A percentile compares a stretch with the other conserved stretches of the same genome.
phyloP scores from a whole-genome alignment of 129 eudicot genomes.

The Arctium minus region DNA sequence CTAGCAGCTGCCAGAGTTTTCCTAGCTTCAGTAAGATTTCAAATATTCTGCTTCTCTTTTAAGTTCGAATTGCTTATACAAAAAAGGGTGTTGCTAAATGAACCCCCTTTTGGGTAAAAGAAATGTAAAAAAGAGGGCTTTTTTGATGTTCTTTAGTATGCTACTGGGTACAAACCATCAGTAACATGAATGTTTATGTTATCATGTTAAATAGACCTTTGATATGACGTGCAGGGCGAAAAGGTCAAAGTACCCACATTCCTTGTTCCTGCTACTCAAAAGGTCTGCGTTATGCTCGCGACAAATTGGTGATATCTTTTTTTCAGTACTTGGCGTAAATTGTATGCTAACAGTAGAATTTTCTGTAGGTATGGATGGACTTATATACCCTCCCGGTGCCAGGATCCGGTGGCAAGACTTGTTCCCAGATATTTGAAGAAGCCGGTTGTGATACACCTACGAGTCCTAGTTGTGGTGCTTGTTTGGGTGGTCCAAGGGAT shows the following conservation, averaged over 20 bases:
- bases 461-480: constrained; percentile 85
- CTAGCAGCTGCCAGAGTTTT: constrained; percentile 75
- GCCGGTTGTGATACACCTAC: constrained; percentile 67
- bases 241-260: constrained; percentile 87
- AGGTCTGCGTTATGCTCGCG: constrained; percentile 38
- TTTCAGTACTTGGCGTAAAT: neutral
- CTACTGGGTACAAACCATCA: no score
- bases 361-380: constrained; percentile 77
- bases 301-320: neutral
- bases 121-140: no score
- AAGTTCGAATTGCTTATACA: neutral
- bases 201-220: neutral
- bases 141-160: no score
- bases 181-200: no score
- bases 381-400: constrained; percentile 75
- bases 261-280: constrained; percentile 84
- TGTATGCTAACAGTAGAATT: neutral
- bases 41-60: neutral
- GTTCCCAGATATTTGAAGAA: constrained; percentile 79
- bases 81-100: no score
- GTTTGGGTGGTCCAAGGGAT: constrained; percentile 83
- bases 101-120: no score
- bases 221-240: constrained; percentile 41
- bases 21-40: constrained; percentile 51
- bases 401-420: constrained; percentile 78